These are phyloP conservation scores for Malassezia vespertilionis DNA, from an alignment of 1,284 basidiomycete genomes.

Conservation along the genomic window DNA sequence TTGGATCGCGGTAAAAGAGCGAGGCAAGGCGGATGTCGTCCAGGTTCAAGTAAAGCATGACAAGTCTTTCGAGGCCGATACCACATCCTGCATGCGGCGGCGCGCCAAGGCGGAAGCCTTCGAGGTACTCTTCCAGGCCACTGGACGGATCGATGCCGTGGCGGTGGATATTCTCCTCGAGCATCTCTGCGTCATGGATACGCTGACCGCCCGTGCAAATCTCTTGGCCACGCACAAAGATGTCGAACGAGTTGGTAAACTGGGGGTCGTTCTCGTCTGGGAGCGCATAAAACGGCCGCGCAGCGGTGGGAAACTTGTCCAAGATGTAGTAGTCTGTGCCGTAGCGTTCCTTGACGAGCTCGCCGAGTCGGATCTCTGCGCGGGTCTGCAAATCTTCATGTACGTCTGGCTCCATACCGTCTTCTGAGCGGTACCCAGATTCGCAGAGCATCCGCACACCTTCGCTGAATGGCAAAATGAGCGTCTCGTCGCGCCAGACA, in stretches of 20 bases:
- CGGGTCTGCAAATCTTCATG: slow-evolving; percentile 54
- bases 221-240: slow-evolving; percentile 45
- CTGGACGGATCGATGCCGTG: slow-evolving; percentile 26
- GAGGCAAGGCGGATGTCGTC: slow-evolving; percentile 42
- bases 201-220: slow-evolving; percentile 47
- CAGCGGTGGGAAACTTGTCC: slow-evolving; percentile 54
- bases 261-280: slow-evolving; percentile 52
- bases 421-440: slow-evolving; percentile 40
- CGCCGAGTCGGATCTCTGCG: slow-evolving; percentile 82
- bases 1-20: slow-evolving; percentile 45
- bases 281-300: slow-evolving; percentile 75
- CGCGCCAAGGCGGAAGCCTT: slow-evolving; percentile 43
- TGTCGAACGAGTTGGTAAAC: slow-evolving; percentile 43
- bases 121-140: slow-evolving; percentile 41
- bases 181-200: slow-evolving; percentile 35
- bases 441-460: slow-evolving; percentile 61
- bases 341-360: slow-evolving; percentile 79
- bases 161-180: slow-evolving; percentile 32
- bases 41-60: slow-evolving; percentile 45
- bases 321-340: slow-evolving; percentile 61
- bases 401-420: slow-evolving; percentile 30
- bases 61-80: slow-evolving; percentile 42
- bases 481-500: slow-evolving; percentile 48
- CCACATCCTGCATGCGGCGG: slow-evolving; percentile 45
- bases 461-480: slow-evolving; percentile 65